phyloP scores from a whole-genome alignment of 805 yeast genomes.

The Kluyveromyces lactis region DNA sequence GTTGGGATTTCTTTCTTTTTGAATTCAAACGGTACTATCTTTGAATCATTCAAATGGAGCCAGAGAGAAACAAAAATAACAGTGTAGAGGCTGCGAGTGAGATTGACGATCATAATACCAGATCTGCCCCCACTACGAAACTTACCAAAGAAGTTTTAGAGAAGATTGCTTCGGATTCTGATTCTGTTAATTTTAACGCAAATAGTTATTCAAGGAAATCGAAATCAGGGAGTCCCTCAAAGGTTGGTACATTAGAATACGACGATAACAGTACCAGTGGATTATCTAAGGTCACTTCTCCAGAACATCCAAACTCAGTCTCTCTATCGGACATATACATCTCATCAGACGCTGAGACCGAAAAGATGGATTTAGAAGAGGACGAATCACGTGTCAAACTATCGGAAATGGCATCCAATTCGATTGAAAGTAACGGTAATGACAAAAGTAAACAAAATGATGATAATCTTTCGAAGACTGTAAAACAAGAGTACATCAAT shows the following conservation, averaged over 20 bases:
- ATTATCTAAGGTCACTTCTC: conserved; percentile 3
- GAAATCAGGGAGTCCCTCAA: not conserved
- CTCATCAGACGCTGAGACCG: conserved; percentile 83
- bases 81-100: too few relatives aligned
- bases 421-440: conserved; percentile 33
- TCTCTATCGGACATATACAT: conserved; percentile 31
- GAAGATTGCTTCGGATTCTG: not conserved
- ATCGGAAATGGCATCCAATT: conserved; percentile 7
- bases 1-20: too few relatives aligned
- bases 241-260: not conserved
- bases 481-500: too few relatives aligned
- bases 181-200: not conserved
- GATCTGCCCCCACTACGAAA: not conserved
- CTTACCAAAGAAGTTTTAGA: conserved; percentile 1
- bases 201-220: not conserved
- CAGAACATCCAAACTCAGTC: conserved; percentile 44
- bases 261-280: conserved; percentile 3
- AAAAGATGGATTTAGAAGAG: conserved; percentile 53
- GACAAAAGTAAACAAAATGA: conserved; percentile 7
- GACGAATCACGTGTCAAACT: conserved; percentile 4
- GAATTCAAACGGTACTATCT: too few relatives aligned
- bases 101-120: too few relatives aligned
- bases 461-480: too few relatives aligned
- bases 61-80: too few relatives aligned
- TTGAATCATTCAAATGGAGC: too few relatives aligned